These are phyloP conservation scores for Trichoderma sp. DNA, from an alignment of 2,329 filamentous ascomycete species.

Conservation along the genomic window DNA sequence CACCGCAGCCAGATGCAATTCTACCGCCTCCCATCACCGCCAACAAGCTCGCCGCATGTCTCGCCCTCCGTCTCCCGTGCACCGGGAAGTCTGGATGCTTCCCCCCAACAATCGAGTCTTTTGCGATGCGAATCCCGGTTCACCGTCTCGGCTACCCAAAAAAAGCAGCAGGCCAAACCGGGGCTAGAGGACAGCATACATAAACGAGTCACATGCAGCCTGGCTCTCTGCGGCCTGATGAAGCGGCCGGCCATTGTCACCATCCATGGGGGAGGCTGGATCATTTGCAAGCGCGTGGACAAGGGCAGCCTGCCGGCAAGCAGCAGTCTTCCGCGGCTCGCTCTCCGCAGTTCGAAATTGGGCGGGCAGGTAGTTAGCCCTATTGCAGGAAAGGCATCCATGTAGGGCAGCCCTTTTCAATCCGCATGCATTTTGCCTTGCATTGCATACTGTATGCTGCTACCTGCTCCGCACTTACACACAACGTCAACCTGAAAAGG, in stretches of 20 bases:
- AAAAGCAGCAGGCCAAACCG: neutral
- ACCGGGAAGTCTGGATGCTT: neutral
- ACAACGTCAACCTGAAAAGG: neutral
- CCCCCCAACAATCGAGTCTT: neutral
- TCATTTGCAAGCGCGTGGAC: neutral
- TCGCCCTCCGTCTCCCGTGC: neutral
- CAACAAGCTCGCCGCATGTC: neutral
- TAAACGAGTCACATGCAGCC: slow-evolving; percentile 11
- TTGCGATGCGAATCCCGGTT: neutral
- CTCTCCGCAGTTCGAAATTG: neutral
- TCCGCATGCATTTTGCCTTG: neutral
- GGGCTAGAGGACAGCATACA: neutral
- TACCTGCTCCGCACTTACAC: neutral
- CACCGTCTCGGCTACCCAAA: neutral
- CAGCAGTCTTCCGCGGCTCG: neutral
- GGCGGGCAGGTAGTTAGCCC: neutral
- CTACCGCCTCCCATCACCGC: neutral
- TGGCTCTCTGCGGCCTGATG: neutral
- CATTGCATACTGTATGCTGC: neutral
- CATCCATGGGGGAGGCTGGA: neutral
- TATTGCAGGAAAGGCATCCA: neutral
- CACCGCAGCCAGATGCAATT: neutral
- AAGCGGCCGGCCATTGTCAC: slow-evolving; percentile 5
- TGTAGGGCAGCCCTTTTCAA: neutral
- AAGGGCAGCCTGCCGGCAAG: neutral